Evolutionary conservation across 164 flowering plant species (phyloP).

Genomic region (Annona squamosa): DNA sequence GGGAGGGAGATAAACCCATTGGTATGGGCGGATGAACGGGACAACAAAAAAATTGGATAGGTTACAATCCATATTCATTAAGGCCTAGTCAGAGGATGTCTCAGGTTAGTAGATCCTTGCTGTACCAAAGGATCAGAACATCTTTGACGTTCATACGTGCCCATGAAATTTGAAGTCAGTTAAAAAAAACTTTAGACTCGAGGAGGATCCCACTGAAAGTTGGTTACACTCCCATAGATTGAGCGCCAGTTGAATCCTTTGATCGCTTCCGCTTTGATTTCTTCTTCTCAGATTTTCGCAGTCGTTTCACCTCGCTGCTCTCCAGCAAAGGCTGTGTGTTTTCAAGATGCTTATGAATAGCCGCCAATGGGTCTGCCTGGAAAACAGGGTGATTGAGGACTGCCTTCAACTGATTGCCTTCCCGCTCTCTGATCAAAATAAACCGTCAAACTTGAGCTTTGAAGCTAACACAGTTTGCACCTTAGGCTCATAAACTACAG

Average conservation of each 20-base stretch:
- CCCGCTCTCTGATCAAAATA: slow-evolving; percentile 45
- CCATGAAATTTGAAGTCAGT: background rate
- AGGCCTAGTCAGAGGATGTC: no score
- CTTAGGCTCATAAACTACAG: background rate
- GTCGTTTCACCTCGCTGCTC: slow-evolving; percentile 28
- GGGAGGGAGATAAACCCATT: no score
- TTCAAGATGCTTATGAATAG: slow-evolving; percentile 56
- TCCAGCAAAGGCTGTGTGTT: slow-evolving; percentile 43
- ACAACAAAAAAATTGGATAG: no score
- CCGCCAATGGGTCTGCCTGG: slow-evolving; percentile 49
- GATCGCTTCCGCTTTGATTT: slow-evolving; percentile 33
- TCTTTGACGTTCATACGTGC: background rate
- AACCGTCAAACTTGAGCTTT: slow-evolving; percentile 3
- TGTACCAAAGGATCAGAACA: no score
- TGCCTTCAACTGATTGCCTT: slow-evolving; percentile 35
- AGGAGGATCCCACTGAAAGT: background rate
- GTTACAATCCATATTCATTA: no score
- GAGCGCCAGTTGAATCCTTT: slow-evolving; percentile 22
- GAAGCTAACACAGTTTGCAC: background rate
- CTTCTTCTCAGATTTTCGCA: slow-evolving; percentile 27
- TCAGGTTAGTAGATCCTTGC: no score
- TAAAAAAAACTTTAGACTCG: background rate
- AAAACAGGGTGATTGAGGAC: slow-evolving; percentile 53
- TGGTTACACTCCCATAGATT: slow-evolving; percentile 54
- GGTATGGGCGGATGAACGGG: no score